Evolutionary conservation across 1,139 yeast genomes (phyloP).

Genomic region (Diutina siamensis): DNA sequence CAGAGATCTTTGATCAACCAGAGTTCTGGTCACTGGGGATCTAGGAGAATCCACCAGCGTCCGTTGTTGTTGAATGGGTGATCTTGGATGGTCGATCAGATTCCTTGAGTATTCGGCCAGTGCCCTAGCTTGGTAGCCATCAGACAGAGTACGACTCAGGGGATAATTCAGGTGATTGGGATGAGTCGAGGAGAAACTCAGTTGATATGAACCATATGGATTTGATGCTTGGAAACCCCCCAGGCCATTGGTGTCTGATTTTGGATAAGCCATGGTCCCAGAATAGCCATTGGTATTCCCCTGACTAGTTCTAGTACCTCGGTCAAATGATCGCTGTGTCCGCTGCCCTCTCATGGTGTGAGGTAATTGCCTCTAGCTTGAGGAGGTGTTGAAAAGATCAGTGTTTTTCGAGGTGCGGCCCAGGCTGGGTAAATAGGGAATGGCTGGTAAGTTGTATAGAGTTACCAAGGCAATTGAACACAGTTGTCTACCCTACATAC

Average conservation of each 20-base stretch:
- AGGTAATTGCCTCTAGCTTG: background rate
- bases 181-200: background rate
- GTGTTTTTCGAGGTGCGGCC: background rate
- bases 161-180: background rate
- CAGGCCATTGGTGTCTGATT: background rate
- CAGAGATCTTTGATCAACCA: background rate
- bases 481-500: too few species aligned
- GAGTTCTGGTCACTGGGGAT: background rate
- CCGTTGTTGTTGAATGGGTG: background rate
- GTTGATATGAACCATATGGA: background rate
- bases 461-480: too few species aligned
- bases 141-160: background rate
- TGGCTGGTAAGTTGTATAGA: too few species aligned
- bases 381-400: background rate
- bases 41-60: background rate
- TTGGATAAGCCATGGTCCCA: background rate
- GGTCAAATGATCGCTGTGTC: constrained; percentile 1
- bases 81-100: background rate
- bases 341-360: background rate
- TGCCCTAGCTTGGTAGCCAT: background rate
- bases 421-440: background rate
- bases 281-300: background rate
- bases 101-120: background rate
- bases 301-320: background rate
- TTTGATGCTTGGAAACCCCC: background rate